Base-by-base conservation (phyloP, 768 basidiomycete species). In the Lentinula boryana region DNA sequence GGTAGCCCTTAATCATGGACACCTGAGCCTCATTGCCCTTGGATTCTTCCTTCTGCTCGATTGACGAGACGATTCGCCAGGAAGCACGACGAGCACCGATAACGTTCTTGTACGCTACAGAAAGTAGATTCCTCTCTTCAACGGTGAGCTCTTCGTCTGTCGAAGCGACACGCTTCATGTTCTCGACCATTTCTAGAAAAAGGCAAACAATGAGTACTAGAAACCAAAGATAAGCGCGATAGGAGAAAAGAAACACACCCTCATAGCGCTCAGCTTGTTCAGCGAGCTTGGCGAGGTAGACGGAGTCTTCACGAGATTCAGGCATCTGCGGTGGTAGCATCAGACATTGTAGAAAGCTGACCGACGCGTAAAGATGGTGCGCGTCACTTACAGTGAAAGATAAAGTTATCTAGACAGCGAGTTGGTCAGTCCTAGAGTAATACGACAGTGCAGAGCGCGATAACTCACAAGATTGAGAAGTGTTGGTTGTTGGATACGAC, bases 281-380 rank as follows among this genome's bases (percentile, higher is more conserved):
- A 75, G 94, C 93, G 82, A 98, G 94, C 92, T 98, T 98, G 81
- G 96, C 95, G 79, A 97, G 95, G 85, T 98, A 98, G 78, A 98
- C 95, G 70, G 90, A 93, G 78, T 95, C 93, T 86, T 95, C 94
- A 72, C 94, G 93, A 74, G 85, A 80, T 72, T 89, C 88, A 72
- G 87, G 75, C 91, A 91, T 91, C 89, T 91, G 53, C 13, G 56
- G 40, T 62, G 32, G 16, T 31, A 3, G 32, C 21, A 35, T 59
- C 23, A 40, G 36, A n/a, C 27, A 33, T 21, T 54, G 50, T 27
- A n/a, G 41, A 41, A 18, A 7, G 60, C 13, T 55, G 12, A 58
- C 23, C 8, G 56, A 62, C 63, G 63, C 63, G 61, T 64, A 36
- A 23, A 46, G 21, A 4, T n/a, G 53, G 33, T 51, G 62, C 58